Base-by-base conservation (phyloP, 768 basidiomycete genomes). In the Candolleomyces eurysporus region DNA sequence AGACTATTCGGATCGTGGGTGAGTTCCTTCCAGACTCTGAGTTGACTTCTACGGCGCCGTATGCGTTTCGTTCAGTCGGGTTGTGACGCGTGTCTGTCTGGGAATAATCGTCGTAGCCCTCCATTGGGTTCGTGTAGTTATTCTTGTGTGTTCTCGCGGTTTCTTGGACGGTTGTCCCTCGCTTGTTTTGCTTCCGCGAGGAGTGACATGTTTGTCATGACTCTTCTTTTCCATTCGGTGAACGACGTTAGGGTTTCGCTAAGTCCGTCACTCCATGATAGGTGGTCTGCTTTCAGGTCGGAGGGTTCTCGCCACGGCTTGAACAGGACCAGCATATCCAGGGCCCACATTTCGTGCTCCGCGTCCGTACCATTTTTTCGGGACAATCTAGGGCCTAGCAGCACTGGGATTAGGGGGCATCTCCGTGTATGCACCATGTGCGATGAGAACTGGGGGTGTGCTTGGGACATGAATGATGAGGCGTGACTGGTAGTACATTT, bases 241-340 rank as follows among this genome's bases (percentile, higher is more conserved):
- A 43, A 40, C 4, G 11, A 10, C 1, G 54, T 13, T 3, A 17
- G 5, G 39, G 42, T 3, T 11, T 13, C 3, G 8, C 42, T 10
- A 8, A 45, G 8, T 0, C 4, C 26, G 16, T 5, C 5, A 2
- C 3, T 39, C 55, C 55, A 57, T 3, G 17, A n/a, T 19, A 1
- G 2, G 1, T 7, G 5, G 16, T 8, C 3, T 5, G 7, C 5
- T n/a, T 3, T 19, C 4, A 57, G 40, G 19, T 45, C 55, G 10
- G 39, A 6, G 16, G 43, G 39, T 4, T 11, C 19, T 30, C 55
- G 42, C 55, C 55, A 57, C 2, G 55, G 40, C 3, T 39, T 26
- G 42, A 64, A 53, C 30, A 49, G 58, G 43, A 58, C 62, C 60
- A 62, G 43, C 56, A 67, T 52, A 5, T 55, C 46, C 19, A 13